Evolutionary conservation across 2,329 filamentous ascomycete genomes (phyloP).

Genomic region (Pseudogymnoascus sp.): DNA sequence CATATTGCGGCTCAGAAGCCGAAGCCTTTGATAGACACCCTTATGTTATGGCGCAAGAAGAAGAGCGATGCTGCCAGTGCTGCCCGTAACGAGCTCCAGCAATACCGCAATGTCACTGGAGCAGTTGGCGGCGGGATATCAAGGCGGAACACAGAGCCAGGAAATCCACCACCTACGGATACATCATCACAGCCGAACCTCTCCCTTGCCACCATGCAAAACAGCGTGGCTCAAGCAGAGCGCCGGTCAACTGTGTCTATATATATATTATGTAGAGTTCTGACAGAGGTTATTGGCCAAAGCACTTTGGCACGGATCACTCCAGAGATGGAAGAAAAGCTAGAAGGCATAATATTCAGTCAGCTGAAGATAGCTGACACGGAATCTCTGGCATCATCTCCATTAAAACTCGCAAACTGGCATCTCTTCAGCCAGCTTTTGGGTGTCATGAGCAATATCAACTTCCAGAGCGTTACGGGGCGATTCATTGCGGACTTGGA

Average conservation of each 20-base stretch:
- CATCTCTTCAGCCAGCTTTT: slow-evolving; percentile 85
- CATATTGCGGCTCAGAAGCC: slow-evolving; percentile 93
- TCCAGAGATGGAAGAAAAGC: slow-evolving; percentile 82
- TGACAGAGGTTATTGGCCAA: slow-evolving; percentile 90
- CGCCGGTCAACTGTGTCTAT: slow-evolving; percentile 89
- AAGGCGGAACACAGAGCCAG: slow-evolving; percentile 67
- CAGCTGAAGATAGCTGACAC: slow-evolving; percentile 84
- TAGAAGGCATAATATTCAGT: slow-evolving; percentile 94
- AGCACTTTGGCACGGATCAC: slow-evolving; percentile 77
- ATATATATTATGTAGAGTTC: slow-evolving; percentile 86
- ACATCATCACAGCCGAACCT: slow-evolving; percentile 10
- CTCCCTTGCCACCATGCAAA: slow-evolving; percentile 43
- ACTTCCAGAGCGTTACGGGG: slow-evolving; percentile 75
- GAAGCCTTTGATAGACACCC: slow-evolving; percentile 88
- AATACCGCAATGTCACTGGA: slow-evolving; percentile 33
- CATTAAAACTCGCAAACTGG: slow-evolving; percentile 89
- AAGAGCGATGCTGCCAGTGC: slow-evolving; percentile 84
- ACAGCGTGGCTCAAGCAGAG: slow-evolving; percentile 71
- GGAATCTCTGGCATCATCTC: slow-evolving; percentile 68
- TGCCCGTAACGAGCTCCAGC: slow-evolving; percentile 51
- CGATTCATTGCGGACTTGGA: slow-evolving; percentile 79
- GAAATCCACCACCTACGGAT: slow-evolving; percentile 19
- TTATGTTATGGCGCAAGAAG: slow-evolving; percentile 96
- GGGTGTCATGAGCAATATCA: slow-evolving; percentile 91
- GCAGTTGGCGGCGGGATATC: slow-evolving; percentile 34